These are phyloP conservation scores for Fusarium multiceps DNA, from an alignment of 2,329 filamentous ascomycete species.

Conservation along the genomic window DNA sequence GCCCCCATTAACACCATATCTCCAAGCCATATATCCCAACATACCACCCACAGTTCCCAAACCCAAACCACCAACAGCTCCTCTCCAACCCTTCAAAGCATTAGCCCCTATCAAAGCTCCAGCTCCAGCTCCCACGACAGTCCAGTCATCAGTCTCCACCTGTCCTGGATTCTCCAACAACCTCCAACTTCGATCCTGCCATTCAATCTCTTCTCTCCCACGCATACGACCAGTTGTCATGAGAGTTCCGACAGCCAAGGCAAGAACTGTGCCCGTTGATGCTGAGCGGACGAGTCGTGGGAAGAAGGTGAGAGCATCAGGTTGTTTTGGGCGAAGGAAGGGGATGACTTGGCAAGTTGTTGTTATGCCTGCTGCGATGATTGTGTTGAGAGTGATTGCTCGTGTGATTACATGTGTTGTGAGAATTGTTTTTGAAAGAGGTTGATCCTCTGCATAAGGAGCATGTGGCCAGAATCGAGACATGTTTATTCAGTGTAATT, in stretches of 20 bases:
- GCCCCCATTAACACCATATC: slow-evolving; percentile 60
- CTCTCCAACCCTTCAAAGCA: slow-evolving; percentile 51
- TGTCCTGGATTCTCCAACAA: slow-evolving; percentile 68
- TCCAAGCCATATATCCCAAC: slow-evolving; percentile 61
- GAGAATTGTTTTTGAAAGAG: slow-evolving; percentile 64
- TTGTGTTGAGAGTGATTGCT: slow-evolving; percentile 63
- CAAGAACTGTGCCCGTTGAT: slow-evolving; percentile 59
- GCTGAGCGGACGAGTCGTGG: slow-evolving; percentile 58
- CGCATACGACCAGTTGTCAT: slow-evolving; percentile 63
- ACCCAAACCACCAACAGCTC: slow-evolving; percentile 57
- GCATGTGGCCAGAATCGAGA: slow-evolving; percentile 67
- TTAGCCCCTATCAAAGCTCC: slow-evolving; percentile 51
- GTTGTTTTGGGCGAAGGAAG: slow-evolving; percentile 46
- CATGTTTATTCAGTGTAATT: slow-evolving; percentile 54
- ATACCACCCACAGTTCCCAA: slow-evolving; percentile 62
- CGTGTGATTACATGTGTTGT: slow-evolving; percentile 69
- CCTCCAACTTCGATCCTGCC: slow-evolving; percentile 72
- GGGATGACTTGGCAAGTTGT: slow-evolving; percentile 49
- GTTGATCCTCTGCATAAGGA: slow-evolving; percentile 72
- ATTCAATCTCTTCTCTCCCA: slow-evolving; percentile 69
- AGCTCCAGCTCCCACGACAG: slow-evolving; percentile 56
- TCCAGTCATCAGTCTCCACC: slow-evolving; percentile 67
- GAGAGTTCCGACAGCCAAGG: slow-evolving; percentile 56
- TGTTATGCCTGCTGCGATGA: slow-evolving; percentile 58
- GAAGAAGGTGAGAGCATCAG: slow-evolving; percentile 46